These are phyloP conservation scores for Przewalskia tangutica DNA, from an alignment of 257 asterid genomes.

Conservation along the genomic window DNA sequence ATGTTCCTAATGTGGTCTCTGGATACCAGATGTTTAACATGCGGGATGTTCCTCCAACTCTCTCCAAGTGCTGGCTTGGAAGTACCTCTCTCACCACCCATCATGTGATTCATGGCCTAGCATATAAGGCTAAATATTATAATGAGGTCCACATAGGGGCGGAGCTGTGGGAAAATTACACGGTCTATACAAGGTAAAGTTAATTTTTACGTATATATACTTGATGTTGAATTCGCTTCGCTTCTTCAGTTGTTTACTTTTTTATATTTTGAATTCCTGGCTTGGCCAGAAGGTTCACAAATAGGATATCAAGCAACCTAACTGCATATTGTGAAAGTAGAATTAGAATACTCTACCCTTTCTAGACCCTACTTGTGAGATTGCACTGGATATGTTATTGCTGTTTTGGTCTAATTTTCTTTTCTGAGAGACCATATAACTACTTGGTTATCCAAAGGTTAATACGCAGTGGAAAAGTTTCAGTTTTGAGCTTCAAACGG, in stretches of 20 bases:
- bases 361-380: too few relatives aligned
- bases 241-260: too few relatives aligned
- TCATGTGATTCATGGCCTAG: conserved; percentile 87
- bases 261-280: too few relatives aligned
- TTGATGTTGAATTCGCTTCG: too few relatives aligned
- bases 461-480: not conserved
- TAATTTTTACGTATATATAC: too few relatives aligned
- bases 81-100: conserved; percentile 63
- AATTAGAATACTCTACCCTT: not conserved
- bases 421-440: not conserved
- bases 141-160: not conserved
- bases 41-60: conserved; percentile 88
- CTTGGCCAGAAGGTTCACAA: not conserved
- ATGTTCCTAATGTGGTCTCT: conserved; percentile 19
- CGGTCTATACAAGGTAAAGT: too few relatives aligned
- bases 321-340: not conserved
- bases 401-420: not conserved
- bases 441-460: not conserved
- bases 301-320: not conserved
- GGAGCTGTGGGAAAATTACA: too few relatives aligned
- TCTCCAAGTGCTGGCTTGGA: conserved; percentile 85
- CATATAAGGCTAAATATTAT: conserved; percentile 3
- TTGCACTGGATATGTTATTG: too few relatives aligned
- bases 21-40: conserved; percentile 57
- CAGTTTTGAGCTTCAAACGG: not conserved